Conservation (phyloP, 1,284 basidiomycete species). For the Heliocybe sulcata region DNA sequence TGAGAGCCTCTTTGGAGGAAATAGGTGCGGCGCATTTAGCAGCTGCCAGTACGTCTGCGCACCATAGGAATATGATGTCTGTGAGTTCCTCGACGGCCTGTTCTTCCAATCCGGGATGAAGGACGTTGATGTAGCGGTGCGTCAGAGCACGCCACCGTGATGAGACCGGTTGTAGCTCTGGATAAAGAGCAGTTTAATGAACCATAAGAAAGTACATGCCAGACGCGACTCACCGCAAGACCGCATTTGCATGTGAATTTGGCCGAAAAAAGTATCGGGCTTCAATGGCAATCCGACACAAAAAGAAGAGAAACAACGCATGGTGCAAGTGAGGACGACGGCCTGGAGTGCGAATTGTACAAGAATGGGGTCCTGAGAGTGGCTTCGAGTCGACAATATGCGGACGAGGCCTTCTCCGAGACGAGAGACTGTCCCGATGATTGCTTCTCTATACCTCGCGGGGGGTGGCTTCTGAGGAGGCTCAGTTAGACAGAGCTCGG, state of each 20-base stretch:
- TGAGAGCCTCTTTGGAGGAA: conserved; percentile 29
- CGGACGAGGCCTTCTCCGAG: conserved; percentile 38
- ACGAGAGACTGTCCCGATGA: conserved; percentile 42
- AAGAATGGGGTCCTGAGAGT: conserved; percentile 61
- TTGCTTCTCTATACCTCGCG: conserved; percentile 34
- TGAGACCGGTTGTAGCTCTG: conserved; percentile 25
- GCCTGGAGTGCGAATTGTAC: conserved; percentile 33
- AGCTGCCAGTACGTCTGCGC: conserved; percentile 9
- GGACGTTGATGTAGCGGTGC: conserved; percentile 21
- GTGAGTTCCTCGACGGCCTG: conserved; percentile 1
- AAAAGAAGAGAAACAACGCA: conserved; percentile 26
- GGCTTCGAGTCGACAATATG: conserved; percentile 52
- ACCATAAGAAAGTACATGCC: conserved; percentile 24
- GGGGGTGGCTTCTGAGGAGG: conserved; percentile 4
- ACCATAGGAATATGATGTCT: background rate
- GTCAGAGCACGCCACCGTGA: conserved; percentile 31
- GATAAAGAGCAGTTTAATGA: conserved; percentile 11
- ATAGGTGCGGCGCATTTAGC: conserved; percentile 12
- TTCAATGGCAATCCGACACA: conserved; percentile 26
- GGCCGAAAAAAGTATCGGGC: conserved; percentile 22
- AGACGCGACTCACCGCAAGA: conserved; percentile 19
- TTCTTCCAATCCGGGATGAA: conserved; percentile 11
- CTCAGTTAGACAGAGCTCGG: conserved; percentile 21
- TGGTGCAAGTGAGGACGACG: conserved; percentile 28
- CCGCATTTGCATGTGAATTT: conserved; percentile 28